Evolutionary conservation across 805 yeast species (phyloP).

Genomic region (Candida ulmi): DNA sequence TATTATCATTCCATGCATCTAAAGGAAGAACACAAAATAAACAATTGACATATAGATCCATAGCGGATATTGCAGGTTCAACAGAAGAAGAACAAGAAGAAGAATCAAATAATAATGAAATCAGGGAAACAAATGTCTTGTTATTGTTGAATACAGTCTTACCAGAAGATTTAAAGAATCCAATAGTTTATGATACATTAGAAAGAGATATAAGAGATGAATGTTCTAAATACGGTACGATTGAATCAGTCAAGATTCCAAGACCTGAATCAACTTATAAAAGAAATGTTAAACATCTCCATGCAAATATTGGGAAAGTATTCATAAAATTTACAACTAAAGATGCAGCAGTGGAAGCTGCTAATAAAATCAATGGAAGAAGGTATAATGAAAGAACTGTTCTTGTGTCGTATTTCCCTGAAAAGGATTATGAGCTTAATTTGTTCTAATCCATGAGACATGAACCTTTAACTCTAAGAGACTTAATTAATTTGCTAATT

Average conservation of each 20-base stretch:
- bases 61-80: constrained; percentile 12
- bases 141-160: constrained; percentile 63
- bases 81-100: too few species aligned
- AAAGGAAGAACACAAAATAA: constrained; percentile 22
- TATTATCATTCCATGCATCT: constrained; percentile 35
- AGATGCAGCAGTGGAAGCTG: constrained; percentile 50
- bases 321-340: constrained; percentile 57
- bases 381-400: constrained; percentile 64
- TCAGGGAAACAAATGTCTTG: constrained; percentile 47
- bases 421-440: constrained; percentile 46
- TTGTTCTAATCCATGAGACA: constrained; percentile 9
- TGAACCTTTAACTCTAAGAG: too few species aligned
- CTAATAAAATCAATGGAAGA: constrained; percentile 55
- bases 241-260: constrained; percentile 55
- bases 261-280: constrained; percentile 41
- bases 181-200: constrained; percentile 41
- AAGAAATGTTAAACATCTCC: constrained; percentile 37
- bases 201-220: constrained; percentile 45
- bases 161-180: constrained; percentile 55
- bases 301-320: constrained; percentile 65
- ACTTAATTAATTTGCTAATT: too few species aligned
- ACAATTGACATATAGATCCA: constrained; percentile 18
- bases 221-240: constrained; percentile 45
- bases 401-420: constrained; percentile 56
- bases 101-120: neutral